These are phyloP conservation scores for Plenodomus lindquistii DNA, from an alignment of 2,329 filamentous ascomycete genomes.

Conservation along the genomic window DNA sequence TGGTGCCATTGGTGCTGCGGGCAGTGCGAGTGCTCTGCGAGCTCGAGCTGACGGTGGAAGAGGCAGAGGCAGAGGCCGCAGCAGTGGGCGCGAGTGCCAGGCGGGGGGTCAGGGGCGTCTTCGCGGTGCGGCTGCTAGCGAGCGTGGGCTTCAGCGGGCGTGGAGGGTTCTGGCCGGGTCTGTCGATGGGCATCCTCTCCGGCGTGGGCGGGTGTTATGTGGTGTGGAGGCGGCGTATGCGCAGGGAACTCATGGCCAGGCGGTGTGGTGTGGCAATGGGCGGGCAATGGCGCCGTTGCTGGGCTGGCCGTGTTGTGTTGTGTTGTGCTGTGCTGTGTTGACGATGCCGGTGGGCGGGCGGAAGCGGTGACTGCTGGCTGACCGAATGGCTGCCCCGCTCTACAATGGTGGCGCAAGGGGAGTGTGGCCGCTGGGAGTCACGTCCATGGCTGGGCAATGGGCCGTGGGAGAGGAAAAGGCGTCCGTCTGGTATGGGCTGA, in stretches of 20 bases:
- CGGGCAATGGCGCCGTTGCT: constrained; percentile 32
- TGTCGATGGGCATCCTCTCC: constrained; percentile 45
- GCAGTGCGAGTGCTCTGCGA: constrained; percentile 32
- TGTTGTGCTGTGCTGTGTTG: neutral
- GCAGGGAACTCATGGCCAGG: constrained; percentile 35
- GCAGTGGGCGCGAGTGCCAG: constrained; percentile 50
- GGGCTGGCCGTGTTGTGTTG: constrained; percentile 27
- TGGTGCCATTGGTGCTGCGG: constrained; percentile 31
- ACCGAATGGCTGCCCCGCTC: neutral
- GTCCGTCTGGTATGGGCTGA: constrained; percentile 26
- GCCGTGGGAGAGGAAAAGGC: constrained; percentile 14
- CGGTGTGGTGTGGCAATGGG: too few species aligned
- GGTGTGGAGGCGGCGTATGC: constrained; percentile 19
- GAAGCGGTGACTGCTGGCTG: neutral
- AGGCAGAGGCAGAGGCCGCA: constrained; percentile 10
- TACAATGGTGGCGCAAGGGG: constrained; percentile 15
- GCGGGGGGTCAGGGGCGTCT: constrained; percentile 63
- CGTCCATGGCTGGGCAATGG: constrained; percentile 23
- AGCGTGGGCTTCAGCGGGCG: constrained; percentile 71
- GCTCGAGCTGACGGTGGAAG: constrained; percentile 22
- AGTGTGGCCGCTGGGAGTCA: constrained; percentile 5
- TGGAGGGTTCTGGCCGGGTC: constrained; percentile 53
- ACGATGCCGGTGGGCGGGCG: neutral
- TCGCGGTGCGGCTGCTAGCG: constrained; percentile 60
- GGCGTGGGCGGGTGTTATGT: constrained; percentile 4